Base-by-base conservation (phyloP, 1,139 yeast genomes). In the Cylindricascospora bacillispora region DNA sequence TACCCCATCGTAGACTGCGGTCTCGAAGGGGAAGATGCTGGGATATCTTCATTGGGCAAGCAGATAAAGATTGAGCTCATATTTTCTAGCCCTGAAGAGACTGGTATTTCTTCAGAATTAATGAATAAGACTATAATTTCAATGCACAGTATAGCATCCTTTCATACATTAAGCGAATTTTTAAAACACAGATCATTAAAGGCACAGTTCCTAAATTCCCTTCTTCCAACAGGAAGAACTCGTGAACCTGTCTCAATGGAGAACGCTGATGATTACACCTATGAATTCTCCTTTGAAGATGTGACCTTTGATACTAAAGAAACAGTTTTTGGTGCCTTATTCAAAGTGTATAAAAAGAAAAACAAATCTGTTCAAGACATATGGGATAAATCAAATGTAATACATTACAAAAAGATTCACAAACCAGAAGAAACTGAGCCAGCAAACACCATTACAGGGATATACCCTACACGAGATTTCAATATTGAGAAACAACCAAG, bases 91-190 rank as follows among this genome's bases (percentile, higher is more conserved):
- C 52, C 52, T n/a, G 59, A 50, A 6, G 49, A 44, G 7, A 51
- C 41, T 4, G 56, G 49, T 3, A 47, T 47, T 15, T 34, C 57
- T 1, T 61, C 66, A 1, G 45, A 53, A 1, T 49, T 46, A 5
- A 45, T 62, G 40, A 59, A 59, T 22, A 59, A 60, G 22, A 48
- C 76, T 45, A 56, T 72, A 20, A 57, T 85, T 13, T 67, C 86
- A 12, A 80, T 81, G n/a, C 95, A 85, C 50, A 93, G 93, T 0
- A 76, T 85, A 43, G 93, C 95, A 0, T 79, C 95, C 0, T 77
- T 83, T 48, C 70, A 67, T 35, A 71, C 86, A 1, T 64, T 86
- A 24, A 76, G 72, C 30, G 67, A 73, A 2, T 83, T 81, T 45
- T 56, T 77, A 37, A 69, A 56, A 27, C 58, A 56, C 29, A 50